phyloP scores from a whole-genome alignment of 495 filamentous ascomycete species.

The Mycothermus thermophilus region DNA sequence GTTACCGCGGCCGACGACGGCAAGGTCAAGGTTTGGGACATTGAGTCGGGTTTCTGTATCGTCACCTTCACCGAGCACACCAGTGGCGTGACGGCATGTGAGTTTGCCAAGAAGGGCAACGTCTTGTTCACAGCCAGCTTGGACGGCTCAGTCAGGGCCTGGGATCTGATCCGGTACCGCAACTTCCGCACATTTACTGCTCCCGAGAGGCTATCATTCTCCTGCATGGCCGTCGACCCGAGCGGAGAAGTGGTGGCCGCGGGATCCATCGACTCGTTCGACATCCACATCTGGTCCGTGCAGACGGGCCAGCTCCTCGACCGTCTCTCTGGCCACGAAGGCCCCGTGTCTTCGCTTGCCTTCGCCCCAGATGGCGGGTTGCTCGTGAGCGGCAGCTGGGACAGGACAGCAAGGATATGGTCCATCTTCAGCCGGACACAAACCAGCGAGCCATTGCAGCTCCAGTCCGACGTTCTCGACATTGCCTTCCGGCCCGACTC shows the following conservation, averaged over 20 bases:
- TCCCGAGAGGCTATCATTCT: constrained; percentile 79
- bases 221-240: constrained; percentile 87
- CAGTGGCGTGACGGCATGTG: constrained; percentile 85
- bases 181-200: constrained; percentile 97
- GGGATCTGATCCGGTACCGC: constrained; percentile 91
- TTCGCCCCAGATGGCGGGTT: constrained; percentile 76
- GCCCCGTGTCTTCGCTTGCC: constrained; percentile 71
- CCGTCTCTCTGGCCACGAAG: constrained; percentile 81
- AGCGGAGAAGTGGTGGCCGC: constrained; percentile 92
- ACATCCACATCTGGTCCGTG: constrained; percentile 95
- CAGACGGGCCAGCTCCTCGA: constrained; percentile 94
- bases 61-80: constrained; percentile 97
- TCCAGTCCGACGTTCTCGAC: constrained; percentile 77
- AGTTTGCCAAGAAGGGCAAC: constrained; percentile 86
- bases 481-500: constrained; percentile 85
- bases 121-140: constrained; percentile 89
- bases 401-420: constrained; percentile 88
- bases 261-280: constrained; percentile 87
- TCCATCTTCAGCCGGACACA: constrained; percentile 86
- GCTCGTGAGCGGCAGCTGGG: constrained; percentile 87
- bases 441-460: constrained; percentile 82
- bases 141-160: constrained; percentile 85
- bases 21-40: constrained; percentile 97
- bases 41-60: constrained; percentile 89
- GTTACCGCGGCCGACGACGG: constrained; percentile 91